Base-by-base conservation (phyloP, 495 filamentous ascomycete genomes). In the Terfezia claveryi region DNA sequence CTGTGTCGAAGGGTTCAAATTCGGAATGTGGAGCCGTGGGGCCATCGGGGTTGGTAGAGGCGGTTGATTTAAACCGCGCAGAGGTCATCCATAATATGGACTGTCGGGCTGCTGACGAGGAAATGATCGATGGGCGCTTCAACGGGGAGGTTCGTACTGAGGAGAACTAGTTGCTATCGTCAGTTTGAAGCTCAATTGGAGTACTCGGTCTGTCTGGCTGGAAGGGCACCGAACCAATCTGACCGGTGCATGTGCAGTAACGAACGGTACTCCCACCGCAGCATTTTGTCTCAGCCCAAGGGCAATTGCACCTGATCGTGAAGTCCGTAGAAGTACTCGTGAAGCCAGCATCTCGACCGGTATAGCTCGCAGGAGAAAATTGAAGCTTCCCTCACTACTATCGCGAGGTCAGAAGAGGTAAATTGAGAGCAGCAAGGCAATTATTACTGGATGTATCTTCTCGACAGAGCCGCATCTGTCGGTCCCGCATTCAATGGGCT, bases 1-100 rank as follows among this genome's bases (percentile, higher is more conserved):
- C 50, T 27, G 58, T 55, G n/a, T 52, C 41, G 11, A 49, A 46
- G n/a, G 56, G 23, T 38, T 57, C 38, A n/a, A 38, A 55, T 20
- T 23, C 50, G 6, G 38, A 53, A 12, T 56, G 37, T 1, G 51
- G 36, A 51, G 62, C 37, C 9, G 62, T 49, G 50, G 59, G 36
- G 23, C 55, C 41, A 46, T 46, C 41, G 20, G 54, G 57, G 10
- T 52, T 58, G 8, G 56, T 37, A 32, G 53, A 46, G 27, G 49
- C n/a, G 3, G 49, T 36, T 11, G 55, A 64, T 41, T 53, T 59
- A 56, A 66, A 64, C 11, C 63, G 64, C 51, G 57, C 17, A 37
- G 59, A 10, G 10, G 55, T 23, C 38, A 61, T 44, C 11, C 36
- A 50, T 17, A 57, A 37, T 36, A 59, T 36, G 8, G 54, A 32